Evolutionary conservation across 192 early-diverging fungal genomes (phyloP).

Genomic region (Phycomyces nitens): DNA sequence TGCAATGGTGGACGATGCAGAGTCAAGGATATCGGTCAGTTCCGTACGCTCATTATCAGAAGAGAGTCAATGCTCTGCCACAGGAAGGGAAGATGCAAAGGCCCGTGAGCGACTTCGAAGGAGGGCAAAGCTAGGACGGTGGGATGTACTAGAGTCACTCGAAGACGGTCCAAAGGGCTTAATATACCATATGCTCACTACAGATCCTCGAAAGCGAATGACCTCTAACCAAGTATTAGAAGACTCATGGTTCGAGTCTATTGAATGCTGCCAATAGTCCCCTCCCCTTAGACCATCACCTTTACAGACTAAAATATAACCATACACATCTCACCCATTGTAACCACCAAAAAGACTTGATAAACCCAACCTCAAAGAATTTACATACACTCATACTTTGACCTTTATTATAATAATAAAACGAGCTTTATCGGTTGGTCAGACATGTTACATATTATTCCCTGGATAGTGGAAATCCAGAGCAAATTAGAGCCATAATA

Average conservation of each 20-base stretch:
- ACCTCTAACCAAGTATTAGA: slow-evolving; percentile 11
- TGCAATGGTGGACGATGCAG: slow-evolving; percentile 7
- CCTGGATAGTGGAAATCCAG: too few relatives aligned
- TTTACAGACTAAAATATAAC: too few relatives aligned
- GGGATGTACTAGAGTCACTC: slow-evolving; percentile 14
- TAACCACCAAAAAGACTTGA: too few relatives aligned
- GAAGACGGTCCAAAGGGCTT: slow-evolving; percentile 8
- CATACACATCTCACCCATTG: too few relatives aligned
- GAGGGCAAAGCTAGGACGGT: slow-evolving; percentile 13
- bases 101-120: slow-evolving; percentile 9
- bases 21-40: slow-evolving; percentile 5
- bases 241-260: slow-evolving; percentile 14
- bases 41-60: slow-evolving; percentile 5
- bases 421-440: too few relatives aligned
- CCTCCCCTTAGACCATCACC: too few relatives aligned
- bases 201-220: slow-evolving; percentile 9
- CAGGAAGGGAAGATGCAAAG: slow-evolving; percentile 8
- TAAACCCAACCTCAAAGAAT: too few relatives aligned
- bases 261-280: slow-evolving; percentile 13
- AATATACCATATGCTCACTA: slow-evolving; percentile 21
- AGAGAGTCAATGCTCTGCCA: slow-evolving; percentile 6
- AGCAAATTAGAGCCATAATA: too few relatives aligned
- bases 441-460: too few relatives aligned
- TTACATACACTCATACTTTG: too few relatives aligned
- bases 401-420: too few relatives aligned